These are phyloP conservation scores for Solanum virginianum DNA, from an alignment of 257 asterid species.

Conservation along the genomic window DNA sequence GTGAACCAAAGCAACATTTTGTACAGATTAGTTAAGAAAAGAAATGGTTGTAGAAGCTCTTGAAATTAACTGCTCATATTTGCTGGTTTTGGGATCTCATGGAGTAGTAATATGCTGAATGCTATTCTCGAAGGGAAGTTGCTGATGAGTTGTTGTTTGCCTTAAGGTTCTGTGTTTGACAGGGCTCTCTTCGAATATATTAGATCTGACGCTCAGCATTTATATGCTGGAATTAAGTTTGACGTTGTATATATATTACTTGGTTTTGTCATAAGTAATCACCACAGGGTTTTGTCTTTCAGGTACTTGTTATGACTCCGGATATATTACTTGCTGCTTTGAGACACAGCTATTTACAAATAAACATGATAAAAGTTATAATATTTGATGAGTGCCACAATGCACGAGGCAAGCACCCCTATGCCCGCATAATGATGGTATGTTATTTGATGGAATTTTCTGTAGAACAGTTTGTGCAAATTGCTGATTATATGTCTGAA, in stretches of 20 bases:
- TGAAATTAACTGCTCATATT: neutral
- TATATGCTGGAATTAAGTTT: neutral
- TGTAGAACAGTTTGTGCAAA: neutral
- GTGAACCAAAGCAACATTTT: neutral
- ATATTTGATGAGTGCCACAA: constrained; percentile 89
- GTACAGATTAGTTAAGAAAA: neutral
- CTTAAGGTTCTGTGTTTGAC: neutral
- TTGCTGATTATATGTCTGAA: neutral
- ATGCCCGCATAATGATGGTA: constrained; percentile 82
- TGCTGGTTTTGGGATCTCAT: neutral
- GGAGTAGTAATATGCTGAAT: neutral
- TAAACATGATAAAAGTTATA: constrained; percentile 55
- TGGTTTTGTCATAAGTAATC: neutral
- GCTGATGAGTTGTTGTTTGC: neutral
- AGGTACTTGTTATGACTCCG: constrained; percentile 99
- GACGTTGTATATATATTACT: neutral
- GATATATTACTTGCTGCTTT: constrained; percentile 62
- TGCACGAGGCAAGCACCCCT: constrained; percentile 61
- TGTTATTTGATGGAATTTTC: neutral
- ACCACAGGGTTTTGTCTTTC: constrained; percentile 7
- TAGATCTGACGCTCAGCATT: neutral
- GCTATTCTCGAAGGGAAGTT: neutral
- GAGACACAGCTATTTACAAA: constrained; percentile 47
- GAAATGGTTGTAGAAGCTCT: neutral
- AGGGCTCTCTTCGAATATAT: neutral